Base-by-base conservation (phyloP, 176 grass and related monocot species). In the Triticum urartu region DNA sequence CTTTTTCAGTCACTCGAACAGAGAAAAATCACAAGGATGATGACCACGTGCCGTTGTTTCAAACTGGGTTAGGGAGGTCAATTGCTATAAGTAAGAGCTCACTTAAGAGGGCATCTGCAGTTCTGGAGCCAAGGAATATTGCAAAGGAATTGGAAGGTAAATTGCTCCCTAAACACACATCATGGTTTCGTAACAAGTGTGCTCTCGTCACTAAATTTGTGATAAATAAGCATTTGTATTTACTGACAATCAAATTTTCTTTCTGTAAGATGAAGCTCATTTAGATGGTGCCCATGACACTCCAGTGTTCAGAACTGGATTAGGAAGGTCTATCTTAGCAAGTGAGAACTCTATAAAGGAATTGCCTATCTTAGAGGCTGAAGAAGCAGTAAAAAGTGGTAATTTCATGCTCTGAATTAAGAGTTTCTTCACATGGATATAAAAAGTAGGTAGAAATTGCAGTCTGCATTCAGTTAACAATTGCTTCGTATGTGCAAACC, bases 111-210 rank as follows among this genome's bases (percentile, higher is more conserved):
- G 93, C 88, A 81, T 82, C 40, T 66, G 11, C 28, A 59, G 21
- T 86, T 93, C 73, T 93, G 76, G 86, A 95, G 83, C 87, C 83
- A 85, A 86, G 91, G 64, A 91, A 91, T 72, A 91, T 91, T 77
- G 76, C 81, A 40, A 87, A 84, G 71, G 91, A 84, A 71, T 65
- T 92, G 80, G 84, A 89, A 89, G 91, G 91, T 87, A 84, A 68
- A 38, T 87, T 83, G 52, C 50, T 12, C 64, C 18, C 15, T 45
- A 70, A 84, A 81, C 30, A 67, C 30, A 67, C 82, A 48, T 17
- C 45, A 58, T 26, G 11, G 61, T 87, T 87, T 79, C 80, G 13
- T 38, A 74, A 69, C 36, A 40, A 24, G 1, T 7, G 21, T 39
- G 17, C 36, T 36, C 36, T 36, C 21, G 9, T 63, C 52, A 78